Base-by-base conservation (phyloP, 2,329 filamentous ascomycete species). In the Sclerotinia sclerotiorum region DNA sequence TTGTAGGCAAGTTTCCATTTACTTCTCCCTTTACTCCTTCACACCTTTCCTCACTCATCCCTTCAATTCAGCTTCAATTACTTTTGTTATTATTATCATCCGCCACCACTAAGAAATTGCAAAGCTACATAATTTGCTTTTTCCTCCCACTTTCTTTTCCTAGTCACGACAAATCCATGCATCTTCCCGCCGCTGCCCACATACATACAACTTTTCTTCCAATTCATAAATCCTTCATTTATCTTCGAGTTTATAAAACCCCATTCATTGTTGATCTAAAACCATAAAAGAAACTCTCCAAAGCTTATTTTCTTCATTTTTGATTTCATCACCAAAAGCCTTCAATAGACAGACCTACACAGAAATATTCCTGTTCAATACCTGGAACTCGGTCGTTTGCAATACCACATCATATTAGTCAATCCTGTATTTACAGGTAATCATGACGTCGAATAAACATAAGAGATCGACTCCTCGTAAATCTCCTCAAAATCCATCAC, bases 361-460 rank as follows among this genome's bases (percentile, higher is more conserved):
- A 21, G 29, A 7, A 1, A 3, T 17, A 51, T 5, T 39, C 10
- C 46, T 21, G n/a, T 13, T 29, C 56, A 1, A 29, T 4, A 3
- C 11, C 21, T 11, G 29, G 35, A 35, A 35, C 35, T 35, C 1
- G 29, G 1, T 11, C 21, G 21, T 62, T 51, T 11, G 13, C 8
- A 39, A 5, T 35, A 35, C 6, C 32, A 35, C 5, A 29, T 29
- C 29, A 6, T 8, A 11, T 27, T 13, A 2, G 4, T 39, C 21
- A 27, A 21, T 39, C 6, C 60, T 51, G 21, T 49, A 29, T 29
- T 29, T 29, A 13, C 8, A 10, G 35, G 5, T 35, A 13, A 62
- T 39, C 46, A 62, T 62, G 60, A 27, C 46, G 4, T 39, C 60
- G 19, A 62, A 51, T 49, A 62, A 62, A 5, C 32, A 51, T 7